Conservation (phyloP, 306 rosid species). For the Benincasa hispida region DNA sequence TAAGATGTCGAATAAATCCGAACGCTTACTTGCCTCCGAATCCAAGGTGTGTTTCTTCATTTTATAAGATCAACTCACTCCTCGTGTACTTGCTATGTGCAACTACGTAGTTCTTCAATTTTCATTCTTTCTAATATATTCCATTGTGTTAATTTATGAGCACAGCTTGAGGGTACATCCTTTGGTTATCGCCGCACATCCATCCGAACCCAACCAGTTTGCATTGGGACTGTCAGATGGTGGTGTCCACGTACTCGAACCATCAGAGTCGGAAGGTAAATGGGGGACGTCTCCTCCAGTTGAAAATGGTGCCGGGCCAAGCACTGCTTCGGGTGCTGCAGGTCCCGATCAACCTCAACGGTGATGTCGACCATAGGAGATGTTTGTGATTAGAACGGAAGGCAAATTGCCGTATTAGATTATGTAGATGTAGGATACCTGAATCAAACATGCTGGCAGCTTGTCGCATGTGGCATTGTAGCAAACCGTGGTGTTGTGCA, state of each 20-base stretch:
- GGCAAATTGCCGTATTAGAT: constrained; percentile 56
- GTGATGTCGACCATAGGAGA: constrained; percentile 22
- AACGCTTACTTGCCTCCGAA: constrained; percentile 71
- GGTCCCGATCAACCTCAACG: constrained; percentile 77
- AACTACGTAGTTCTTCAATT: not conserved
- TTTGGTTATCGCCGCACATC: constrained; percentile 91
- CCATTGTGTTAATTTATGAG: constrained; percentile 5
- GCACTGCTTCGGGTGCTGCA: constrained; percentile 46
- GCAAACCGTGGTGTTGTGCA: constrained; percentile 11
- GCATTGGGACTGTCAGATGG: constrained; percentile 93
- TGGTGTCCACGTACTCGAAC: constrained; percentile 84
- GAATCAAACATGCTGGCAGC: constrained; percentile 27
- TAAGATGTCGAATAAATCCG: constrained; percentile 78
- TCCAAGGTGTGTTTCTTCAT: constrained; percentile 48
- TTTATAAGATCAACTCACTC: not conserved
- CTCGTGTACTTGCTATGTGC: not conserved
- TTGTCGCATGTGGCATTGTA: constrained; percentile 33
- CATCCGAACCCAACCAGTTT: constrained; percentile 85
- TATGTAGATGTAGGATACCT: constrained; percentile 43
- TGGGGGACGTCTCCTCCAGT: constrained; percentile 91
- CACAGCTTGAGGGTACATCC: constrained; percentile 69
- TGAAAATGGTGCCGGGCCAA: constrained; percentile 91
- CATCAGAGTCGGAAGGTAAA: constrained; percentile 82
- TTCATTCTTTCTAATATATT: not conserved
- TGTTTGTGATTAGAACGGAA: constrained; percentile 14